Conservation (phyloP, 352 stramenopile genomes). For the Globisporangium orthogonon region DNA sequence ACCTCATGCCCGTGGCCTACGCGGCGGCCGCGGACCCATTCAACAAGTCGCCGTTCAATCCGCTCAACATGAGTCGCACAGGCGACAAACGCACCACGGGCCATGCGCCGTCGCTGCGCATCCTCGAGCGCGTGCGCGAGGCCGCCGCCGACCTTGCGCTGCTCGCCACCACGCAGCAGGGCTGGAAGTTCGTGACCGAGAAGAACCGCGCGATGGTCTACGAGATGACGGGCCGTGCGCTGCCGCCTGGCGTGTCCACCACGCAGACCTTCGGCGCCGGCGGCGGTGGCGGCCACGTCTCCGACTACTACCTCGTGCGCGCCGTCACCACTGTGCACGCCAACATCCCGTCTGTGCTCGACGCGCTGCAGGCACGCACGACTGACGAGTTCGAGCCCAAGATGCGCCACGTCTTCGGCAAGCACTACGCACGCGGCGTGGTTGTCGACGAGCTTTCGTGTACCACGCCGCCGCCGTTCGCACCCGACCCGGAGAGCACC, state of each 20-base stretch:
- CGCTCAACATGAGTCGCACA: constrained; percentile 44
- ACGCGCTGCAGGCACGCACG: constrained; percentile 34
- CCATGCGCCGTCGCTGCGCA: constrained; percentile 45
- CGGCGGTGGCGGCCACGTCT: constrained; percentile 35
- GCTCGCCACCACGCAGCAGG: constrained; percentile 29
- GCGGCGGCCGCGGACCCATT: constrained; percentile 20
- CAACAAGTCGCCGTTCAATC: constrained; percentile 31
- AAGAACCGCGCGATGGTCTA: constrained; percentile 52
- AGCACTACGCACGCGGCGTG: constrained; percentile 44
- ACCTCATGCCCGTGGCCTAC: constrained; percentile 9
- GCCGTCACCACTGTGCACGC: constrained; percentile 49
- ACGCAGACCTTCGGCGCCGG: constrained; percentile 38
- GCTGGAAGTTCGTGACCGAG: constrained; percentile 46
- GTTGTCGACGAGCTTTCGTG: constrained; percentile 59
- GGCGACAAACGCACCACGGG: constrained; percentile 36
- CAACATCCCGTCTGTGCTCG: constrained; percentile 36
- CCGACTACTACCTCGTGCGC: constrained; percentile 64
- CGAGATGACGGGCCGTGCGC: constrained; percentile 45
- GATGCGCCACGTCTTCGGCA: constrained; percentile 56
- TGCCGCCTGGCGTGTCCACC: constrained; percentile 36
- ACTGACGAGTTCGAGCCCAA: constrained; percentile 40
- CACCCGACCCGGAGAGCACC: constrained; percentile 19
- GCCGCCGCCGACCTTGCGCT: constrained; percentile 48
- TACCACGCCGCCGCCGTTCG: constrained; percentile 43
- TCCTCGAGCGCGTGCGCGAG: constrained; percentile 58